A percentile compares a stretch with the other conserved stretches of the same genome.
Evolutionary conservation across 2,329 filamentous ascomycete species (phyloP).

Genomic region (Mycocentrospora acerina): DNA sequence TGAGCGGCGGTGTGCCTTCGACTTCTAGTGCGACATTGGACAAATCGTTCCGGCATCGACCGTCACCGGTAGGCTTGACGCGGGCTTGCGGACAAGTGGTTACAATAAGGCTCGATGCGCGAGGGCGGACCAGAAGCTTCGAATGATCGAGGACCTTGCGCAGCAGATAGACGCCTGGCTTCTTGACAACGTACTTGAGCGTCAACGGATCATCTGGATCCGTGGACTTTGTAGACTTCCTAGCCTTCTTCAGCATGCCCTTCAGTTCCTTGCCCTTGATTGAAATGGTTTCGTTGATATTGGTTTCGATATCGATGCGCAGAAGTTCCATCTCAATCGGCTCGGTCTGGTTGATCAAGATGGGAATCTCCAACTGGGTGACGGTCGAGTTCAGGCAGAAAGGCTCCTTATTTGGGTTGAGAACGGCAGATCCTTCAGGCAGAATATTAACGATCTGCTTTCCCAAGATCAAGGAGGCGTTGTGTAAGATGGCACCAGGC

Average conservation of each 20-base stretch:
- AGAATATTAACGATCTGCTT: conserved; percentile 98
- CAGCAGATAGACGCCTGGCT: conserved; percentile 83
- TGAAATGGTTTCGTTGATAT: conserved; percentile 75
- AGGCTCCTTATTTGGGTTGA: conserved; percentile 79
- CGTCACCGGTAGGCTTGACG: conserved; percentile 64
- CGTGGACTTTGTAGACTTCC: conserved; percentile 56
- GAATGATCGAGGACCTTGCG: conserved; percentile 88
- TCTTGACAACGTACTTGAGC: conserved; percentile 75
- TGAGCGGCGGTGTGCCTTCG: conserved; percentile 83
- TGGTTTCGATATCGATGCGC: conserved; percentile 80
- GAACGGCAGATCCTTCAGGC: conserved; percentile 86
- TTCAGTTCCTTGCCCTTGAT: conserved; percentile 74
- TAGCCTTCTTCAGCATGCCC: conserved; percentile 69
- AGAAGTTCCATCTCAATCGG: conserved; percentile 88
- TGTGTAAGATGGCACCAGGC: conserved; percentile 82
- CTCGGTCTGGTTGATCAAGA: conserved; percentile 90
- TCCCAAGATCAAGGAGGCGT: conserved; percentile 89
- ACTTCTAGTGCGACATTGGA: conserved; percentile 84
- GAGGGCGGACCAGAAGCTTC: conserved; percentile 84
- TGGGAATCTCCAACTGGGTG: conserved; percentile 68
- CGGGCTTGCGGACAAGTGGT: conserved; percentile 80
- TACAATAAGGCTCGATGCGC: conserved; percentile 75
- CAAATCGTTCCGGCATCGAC: conserved; percentile 82
- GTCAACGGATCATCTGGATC: conserved; percentile 60
- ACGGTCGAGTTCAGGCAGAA: conserved; percentile 75